Percentiles rank a stretch among this genome's conserved stretches.
Conservation (phyloP, 495 filamentous ascomycete species). For the Ascodesmis nigricans region DNA sequence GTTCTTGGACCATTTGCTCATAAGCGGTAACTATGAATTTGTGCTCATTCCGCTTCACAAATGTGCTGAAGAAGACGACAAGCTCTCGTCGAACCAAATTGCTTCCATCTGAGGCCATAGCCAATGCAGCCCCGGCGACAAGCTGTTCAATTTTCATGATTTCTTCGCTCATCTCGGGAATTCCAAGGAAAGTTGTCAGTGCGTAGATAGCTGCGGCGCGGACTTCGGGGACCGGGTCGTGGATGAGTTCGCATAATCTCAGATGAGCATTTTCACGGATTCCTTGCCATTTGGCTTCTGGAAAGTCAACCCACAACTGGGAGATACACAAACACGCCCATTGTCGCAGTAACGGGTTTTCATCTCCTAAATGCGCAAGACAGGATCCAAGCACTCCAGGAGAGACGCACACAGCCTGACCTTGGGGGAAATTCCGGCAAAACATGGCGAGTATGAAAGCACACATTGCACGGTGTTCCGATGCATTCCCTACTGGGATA, state of each 20-base stretch:
- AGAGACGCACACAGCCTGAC: slow-evolving; percentile 66
- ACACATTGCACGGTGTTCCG: slow-evolving; percentile 96
- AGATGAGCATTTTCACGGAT: slow-evolving; percentile 61
- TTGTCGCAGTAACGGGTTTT: slow-evolving; percentile 75
- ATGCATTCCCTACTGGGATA: slow-evolving; percentile 63
- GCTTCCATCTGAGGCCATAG: slow-evolving; percentile 78
- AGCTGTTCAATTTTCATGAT: slow-evolving; percentile 75
- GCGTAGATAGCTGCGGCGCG: slow-evolving; percentile 82
- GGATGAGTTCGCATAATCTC: slow-evolving; percentile 54
- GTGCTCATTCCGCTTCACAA: slow-evolving; percentile 73
- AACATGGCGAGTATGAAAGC: slow-evolving; percentile 95
- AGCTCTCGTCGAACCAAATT: slow-evolving; percentile 83
- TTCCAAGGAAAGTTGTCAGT: slow-evolving; percentile 78
- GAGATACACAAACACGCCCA: slow-evolving; percentile 95
- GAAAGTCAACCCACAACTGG: slow-evolving; percentile 76
- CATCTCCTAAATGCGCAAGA: slow-evolving; percentile 57
- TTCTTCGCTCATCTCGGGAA: slow-evolving; percentile 77
- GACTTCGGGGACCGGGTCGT: slow-evolving; percentile 87
- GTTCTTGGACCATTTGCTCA: slow-evolving; percentile 74
- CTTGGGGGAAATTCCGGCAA: slow-evolving; percentile 78
- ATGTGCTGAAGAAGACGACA: slow-evolving; percentile 78
- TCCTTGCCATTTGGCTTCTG: slow-evolving; percentile 84
- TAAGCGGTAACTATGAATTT: slow-evolving; percentile 83
- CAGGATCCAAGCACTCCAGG: slow-evolving; percentile 73
- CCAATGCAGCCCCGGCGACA: slow-evolving; percentile 59